Base-by-base conservation (phyloP, 345 rosid genomes). In the Theobroma cacao region DNA sequence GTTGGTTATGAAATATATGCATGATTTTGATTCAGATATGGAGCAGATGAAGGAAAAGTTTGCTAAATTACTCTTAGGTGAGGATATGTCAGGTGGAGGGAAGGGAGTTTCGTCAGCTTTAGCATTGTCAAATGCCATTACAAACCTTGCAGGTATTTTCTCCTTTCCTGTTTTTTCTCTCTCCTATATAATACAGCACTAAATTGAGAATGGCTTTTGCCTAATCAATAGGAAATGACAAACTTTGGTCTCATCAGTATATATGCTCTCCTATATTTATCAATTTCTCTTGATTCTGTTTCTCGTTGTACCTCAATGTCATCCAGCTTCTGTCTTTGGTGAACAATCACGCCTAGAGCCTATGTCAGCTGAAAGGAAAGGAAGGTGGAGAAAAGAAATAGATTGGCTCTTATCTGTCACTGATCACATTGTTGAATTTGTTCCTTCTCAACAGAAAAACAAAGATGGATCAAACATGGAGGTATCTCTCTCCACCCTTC, bases 81-180 rank as follows among this genome's bases (percentile, higher is more conserved):
- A 91, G 80, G 93, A 91, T 62, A 91, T 89, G 86, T 91, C 95
- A 11, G 90, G 95, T 58, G 92, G 93, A 66, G 95, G 95, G 59
- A 91, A 88, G 78, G 93, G 95, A 53, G 92, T 91, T 53, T 86
- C 93, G 22, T 91, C 95, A 7, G 95, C 95, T 71, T 86, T 91
- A 69, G 95, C 95, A 43, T 75, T 91, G 71, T 91, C 95, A 14
- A 86, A 86, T 75, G 89, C 89, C 61, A 79, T 86, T 70, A 86
- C 89, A 58, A 84, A 86, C 64, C 82, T 86, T 43, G 84, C 89
- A 26, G 88, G 88, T 86, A 71, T 24, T 17, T 26, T 15, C 26
- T 4, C 18, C 7, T 43, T 31, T 72, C n/a, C 26, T 41, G 24
- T 30, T 1, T 69, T 28, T 24, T 40, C 15, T 17, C 36, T 47